Percentiles rank a stretch among this genome's conserved stretches.
Conservation (phyloP, 179 eudicot species). For the Spinacia oleracea region DNA sequence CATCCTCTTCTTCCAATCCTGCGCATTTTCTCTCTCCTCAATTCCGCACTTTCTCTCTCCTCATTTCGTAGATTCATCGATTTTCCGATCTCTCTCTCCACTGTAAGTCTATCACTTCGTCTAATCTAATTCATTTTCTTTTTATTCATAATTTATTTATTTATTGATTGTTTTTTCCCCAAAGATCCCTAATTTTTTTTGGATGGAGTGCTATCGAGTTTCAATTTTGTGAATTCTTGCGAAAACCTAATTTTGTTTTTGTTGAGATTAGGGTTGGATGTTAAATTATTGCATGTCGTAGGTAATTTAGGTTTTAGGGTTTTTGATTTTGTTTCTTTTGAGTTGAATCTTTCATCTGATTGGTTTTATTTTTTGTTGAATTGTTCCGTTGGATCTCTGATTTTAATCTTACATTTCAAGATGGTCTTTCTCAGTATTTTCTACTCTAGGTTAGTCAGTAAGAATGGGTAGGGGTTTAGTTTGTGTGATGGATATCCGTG, state of each 20-base stretch:
- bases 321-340: not conserved
- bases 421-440: too few species aligned
- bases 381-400: not conserved
- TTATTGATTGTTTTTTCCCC: not conserved
- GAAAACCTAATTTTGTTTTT: not conserved
- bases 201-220: not conserved
- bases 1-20: slow-evolving; percentile 33
- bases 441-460: not conserved
- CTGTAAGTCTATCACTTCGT: slow-evolving; percentile 28
- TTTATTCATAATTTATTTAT: not conserved
- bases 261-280: not conserved
- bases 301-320: slow-evolving; percentile 12
- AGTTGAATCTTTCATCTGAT: not conserved
- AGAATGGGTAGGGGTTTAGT: not conserved
- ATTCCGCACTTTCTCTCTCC: not conserved
- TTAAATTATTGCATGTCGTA: not conserved
- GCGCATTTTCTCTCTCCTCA: slow-evolving; percentile 12
- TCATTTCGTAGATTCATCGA: slow-evolving; percentile 26
- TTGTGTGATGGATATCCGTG: not conserved
- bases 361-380: not conserved
- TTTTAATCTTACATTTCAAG: not conserved
- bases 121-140: not conserved
- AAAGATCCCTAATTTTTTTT: slow-evolving; percentile 26
- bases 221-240: not conserved
- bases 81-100: slow-evolving; percentile 38